phyloP scores from a whole-genome alignment of 192 early-diverging fungal species.

The Geranomyces variabilis region DNA sequence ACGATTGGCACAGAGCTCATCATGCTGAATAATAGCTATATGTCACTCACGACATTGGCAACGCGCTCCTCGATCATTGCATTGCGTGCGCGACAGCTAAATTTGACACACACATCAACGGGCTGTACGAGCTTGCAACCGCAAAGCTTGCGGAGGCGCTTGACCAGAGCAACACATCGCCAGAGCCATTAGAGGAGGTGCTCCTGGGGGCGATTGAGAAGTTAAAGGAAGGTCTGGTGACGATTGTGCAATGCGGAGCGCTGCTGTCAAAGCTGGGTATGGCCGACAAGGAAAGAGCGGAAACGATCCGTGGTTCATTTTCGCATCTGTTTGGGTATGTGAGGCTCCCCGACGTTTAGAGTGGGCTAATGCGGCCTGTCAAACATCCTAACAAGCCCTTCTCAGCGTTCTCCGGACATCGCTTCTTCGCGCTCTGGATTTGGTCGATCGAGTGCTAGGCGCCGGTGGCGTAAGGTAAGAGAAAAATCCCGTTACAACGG shows the following conservation, averaged over 20 bases:
- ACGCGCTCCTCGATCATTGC: constrained; percentile 35
- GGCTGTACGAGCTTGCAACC: constrained; percentile 24
- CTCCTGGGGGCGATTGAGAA: constrained; percentile 29
- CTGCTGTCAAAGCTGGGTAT: constrained; percentile 36
- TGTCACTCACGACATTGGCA: constrained; percentile 37
- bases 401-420: constrained; percentile 29
- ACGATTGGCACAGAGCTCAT: no score
- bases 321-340: constrained; percentile 30
- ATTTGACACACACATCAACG: constrained; percentile 38
- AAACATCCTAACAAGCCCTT: no score
- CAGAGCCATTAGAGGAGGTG: background rate
- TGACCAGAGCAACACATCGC: background rate
- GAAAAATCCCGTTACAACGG: background rate
- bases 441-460: constrained; percentile 43
- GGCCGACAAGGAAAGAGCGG: constrained; percentile 37
- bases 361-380: no score
- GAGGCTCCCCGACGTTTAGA: no score
- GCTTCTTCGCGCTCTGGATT: constrained; percentile 45
- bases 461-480: constrained; percentile 36
- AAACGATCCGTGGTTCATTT: constrained; percentile 38
- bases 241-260: constrained; percentile 42
- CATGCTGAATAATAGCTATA: no score
- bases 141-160: constrained; percentile 32
- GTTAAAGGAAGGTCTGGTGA: constrained; percentile 33
- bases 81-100: constrained; percentile 29